Evolutionary conservation across 768 basidiomycete genomes (phyloP), one percentile per base, ranked within the genome.

Genomic region (Leccinum olivaceopallidum): DNA sequence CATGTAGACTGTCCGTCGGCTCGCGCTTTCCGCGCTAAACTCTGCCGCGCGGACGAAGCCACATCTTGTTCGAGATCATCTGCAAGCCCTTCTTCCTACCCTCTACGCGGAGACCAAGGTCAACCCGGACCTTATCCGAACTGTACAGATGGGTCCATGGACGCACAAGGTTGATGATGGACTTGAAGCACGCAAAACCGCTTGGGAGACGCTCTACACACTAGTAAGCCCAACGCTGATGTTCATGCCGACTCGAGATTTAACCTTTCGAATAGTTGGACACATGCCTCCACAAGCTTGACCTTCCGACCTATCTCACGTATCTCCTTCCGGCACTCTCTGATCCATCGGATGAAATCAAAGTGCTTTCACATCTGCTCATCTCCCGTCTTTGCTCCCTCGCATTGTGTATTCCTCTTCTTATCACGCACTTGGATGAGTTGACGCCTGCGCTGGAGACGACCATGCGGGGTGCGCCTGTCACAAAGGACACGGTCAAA

Each of bases 141-240:
- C 90, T 2, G 94, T 97, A 13, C 92, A 94, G 70, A 97, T 97
- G 95, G 94, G 95, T 22, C 94, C 95, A 3, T 97, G 94, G 94
- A 92, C 89, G 28, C 94, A 96, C 76, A 94, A 92, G 72, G 93
- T 97, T 56, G 97, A 99, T 67, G 95, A 98, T 64, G 97, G 97
- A 53, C 81, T 98, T 44, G 96, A 98, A 64, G 88, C 95, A 22
- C 87, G 97, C 60, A 98, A 98, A 81, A 95, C 93, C 0, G 96
- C 97, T 2, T 98, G 92, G 75, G 97, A 99, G 75, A 94, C 95
- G 1, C 92, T 98, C 80, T 95, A 97, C 72, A 97, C 95, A 20
- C 75, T 98, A 66, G 94, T 95, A 67, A 65, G 89, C 75, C 10
- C 6, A 8, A 42, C 4, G n/a, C 6, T n/a, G 4, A 24, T 18